Base-by-base conservation (phyloP, 805 yeast species). In the Saccharomycopsis schoenii region DNA sequence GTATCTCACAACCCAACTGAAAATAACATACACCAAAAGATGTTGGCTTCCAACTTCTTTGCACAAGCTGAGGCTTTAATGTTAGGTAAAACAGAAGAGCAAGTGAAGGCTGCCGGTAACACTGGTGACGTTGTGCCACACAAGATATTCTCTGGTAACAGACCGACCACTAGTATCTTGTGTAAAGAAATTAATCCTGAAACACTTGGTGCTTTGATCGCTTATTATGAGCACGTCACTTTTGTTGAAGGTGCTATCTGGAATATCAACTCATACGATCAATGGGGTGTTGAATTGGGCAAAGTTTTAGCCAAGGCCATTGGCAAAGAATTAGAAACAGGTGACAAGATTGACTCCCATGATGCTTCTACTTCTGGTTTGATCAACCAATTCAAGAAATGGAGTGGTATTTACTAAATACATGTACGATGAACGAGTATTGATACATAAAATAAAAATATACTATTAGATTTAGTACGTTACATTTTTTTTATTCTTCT, bases 221-320 rank as follows among this genome's bases (percentile, higher is more conserved):
- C 96, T 55, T 94, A 94, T 84, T 94, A 94, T 80, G 99, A 94
- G 79, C 97, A 91, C 74, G 83, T 90, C 63, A 93, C 98, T 51
- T 94, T 94, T 78, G 92, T 92, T 62, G 99, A 94, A 80, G 99
- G 99, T 78, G 99, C 99, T 62, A 78, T 94, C 71, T 93, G 99
- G 99, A 94, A 96, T 83, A 92, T 94, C 80, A 94, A 94, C 85
- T 93, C 98, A 19, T 94, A 90, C 73, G 99, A 94, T 80, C 99
- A 94, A 81, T 94, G 98, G 97, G 99, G 99, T 77, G 99, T 94
- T 71, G 99, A 94, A 80, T 88, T 94, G 70, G 99, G 99, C 75
- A 94, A 94, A 80, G 96, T 88, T 59, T 84, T 94, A 73, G 99
- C 99, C 72, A 94, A 94, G 85, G 94, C 82, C 62, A 93, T 94